Conservation (phyloP, 345 rosid species). For the Limnanthes douglasii region DNA sequence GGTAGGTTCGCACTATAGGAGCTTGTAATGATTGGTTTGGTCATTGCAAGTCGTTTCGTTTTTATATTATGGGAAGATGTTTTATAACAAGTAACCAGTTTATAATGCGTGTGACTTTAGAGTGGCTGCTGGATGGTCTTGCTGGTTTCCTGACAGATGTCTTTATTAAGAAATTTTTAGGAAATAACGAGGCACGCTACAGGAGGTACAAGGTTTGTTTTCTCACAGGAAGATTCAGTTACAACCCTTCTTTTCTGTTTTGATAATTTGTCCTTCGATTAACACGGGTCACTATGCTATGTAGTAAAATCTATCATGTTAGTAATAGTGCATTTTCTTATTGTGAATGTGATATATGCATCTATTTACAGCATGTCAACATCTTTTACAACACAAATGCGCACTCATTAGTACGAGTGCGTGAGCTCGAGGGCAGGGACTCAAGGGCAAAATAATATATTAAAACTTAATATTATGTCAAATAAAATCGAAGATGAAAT, state of each 20-base stretch:
- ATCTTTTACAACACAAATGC: no score
- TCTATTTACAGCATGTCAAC: neutral
- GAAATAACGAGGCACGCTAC: conserved; percentile 91
- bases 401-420: no score
- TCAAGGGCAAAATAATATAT: no score
- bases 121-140: conserved; percentile 96
- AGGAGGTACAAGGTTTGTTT: conserved; percentile 79
- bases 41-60: no score
- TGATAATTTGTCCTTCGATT: conserved; percentile 1
- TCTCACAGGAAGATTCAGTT: conserved; percentile 4
- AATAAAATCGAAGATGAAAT: no score
- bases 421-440: no score
- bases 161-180: conserved; percentile 80
- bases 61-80: no score
- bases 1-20: conserved; percentile 57
- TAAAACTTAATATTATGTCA: no score
- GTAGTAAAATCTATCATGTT: no score
- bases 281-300: neutral
- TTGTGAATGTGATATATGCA: neutral
- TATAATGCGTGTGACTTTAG: conserved; percentile 27
- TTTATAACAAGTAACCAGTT: no score
- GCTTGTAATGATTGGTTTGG: no score
- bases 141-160: conserved; percentile 87
- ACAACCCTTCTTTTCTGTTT: conserved; percentile 5
- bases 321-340: no score